These are phyloP conservation scores for Theobroma grandiflorum DNA, from an alignment of 441 rosid species.

Conservation along the genomic window DNA sequence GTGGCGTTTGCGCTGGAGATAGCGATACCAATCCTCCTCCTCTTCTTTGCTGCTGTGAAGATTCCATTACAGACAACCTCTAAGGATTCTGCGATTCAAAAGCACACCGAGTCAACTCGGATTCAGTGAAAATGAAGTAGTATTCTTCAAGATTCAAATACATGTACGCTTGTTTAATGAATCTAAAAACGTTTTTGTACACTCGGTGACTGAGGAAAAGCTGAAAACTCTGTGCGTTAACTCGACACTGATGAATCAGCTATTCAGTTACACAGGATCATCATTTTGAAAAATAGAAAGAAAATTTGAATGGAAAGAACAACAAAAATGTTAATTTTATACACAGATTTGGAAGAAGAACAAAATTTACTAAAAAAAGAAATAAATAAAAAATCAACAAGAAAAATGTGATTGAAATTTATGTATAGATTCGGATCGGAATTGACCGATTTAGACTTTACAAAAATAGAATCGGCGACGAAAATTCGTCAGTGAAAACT, in stretches of 20 bases:
- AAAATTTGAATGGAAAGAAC: background rate
- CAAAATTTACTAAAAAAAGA: conserved; percentile 16
- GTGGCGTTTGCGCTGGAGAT: conserved; percentile 92
- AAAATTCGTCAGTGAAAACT: conserved; percentile 8
- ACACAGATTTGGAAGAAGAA: conserved; percentile 8
- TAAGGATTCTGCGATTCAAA: conserved; percentile 23
- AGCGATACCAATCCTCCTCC: conserved; percentile 74
- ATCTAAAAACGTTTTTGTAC: conserved; percentile 10
- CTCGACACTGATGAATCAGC: conserved; percentile 9
- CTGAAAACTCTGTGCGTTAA: conserved; percentile 16
- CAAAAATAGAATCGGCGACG: background rate
- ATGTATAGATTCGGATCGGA: conserved; percentile 9
- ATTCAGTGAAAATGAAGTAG: conserved; percentile 15
- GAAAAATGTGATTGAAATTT: conserved; percentile 29
- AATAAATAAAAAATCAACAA: conserved; percentile 11
- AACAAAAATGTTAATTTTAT: background rate
- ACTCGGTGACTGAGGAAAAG: conserved; percentile 12
- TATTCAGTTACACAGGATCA: conserved; percentile 9
- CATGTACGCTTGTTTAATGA: conserved; percentile 5
- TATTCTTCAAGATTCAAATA: background rate
- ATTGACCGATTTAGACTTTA: background rate
- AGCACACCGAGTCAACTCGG: conserved; percentile 38
- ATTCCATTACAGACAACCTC: conserved; percentile 60
- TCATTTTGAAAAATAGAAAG: background rate
- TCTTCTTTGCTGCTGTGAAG: conserved; percentile 62